These are phyloP conservation scores for Penicillium sp. DNA, from an alignment of 2,329 filamentous ascomycete species.

Conservation along the genomic window DNA sequence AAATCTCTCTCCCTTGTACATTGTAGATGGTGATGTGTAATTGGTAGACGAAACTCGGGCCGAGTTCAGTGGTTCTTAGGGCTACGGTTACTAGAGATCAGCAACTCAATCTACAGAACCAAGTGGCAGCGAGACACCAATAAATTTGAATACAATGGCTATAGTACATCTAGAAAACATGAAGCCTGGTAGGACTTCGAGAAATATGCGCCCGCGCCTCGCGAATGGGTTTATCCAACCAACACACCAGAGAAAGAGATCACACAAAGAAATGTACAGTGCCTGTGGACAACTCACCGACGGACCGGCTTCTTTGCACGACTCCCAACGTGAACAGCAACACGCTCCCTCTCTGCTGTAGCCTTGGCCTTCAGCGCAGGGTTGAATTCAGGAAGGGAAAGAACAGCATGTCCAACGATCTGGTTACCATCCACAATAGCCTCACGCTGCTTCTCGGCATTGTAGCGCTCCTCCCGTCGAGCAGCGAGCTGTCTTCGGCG, in stretches of 20 bases:
- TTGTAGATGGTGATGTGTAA: not conserved
- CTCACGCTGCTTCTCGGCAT: constrained; percentile 59
- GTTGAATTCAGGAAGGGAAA: constrained; percentile 34
- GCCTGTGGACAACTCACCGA: constrained; percentile 15
- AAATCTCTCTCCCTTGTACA: not conserved
- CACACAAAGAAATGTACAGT: constrained; percentile 23
- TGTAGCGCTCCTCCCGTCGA: constrained; percentile 53
- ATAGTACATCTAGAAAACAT: constrained; percentile 29
- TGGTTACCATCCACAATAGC: constrained; percentile 56
- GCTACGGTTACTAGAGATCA: not conserved
- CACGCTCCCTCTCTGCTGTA: constrained; percentile 26
- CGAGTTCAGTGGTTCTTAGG: not conserved
- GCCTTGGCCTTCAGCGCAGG: constrained; percentile 27
- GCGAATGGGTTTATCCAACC: constrained; percentile 28
- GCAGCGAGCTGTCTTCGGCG: constrained; percentile 66
- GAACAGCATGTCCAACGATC: constrained; percentile 37
- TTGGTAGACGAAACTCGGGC: not conserved
- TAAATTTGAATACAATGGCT: constrained; percentile 24
- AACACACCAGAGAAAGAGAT: constrained; percentile 22
- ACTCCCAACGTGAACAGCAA: constrained; percentile 27
- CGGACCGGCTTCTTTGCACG: constrained; percentile 20
- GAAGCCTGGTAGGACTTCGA: constrained; percentile 26
- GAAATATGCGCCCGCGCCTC: constrained; percentile 35
- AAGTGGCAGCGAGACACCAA: constrained; percentile 17
- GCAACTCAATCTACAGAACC: not conserved